A percentile compares a stretch with the other conserved stretches of the same genome.
Conservation (phyloP, 2,329 filamentous ascomycete species). For the Lanzia echinophila region DNA sequence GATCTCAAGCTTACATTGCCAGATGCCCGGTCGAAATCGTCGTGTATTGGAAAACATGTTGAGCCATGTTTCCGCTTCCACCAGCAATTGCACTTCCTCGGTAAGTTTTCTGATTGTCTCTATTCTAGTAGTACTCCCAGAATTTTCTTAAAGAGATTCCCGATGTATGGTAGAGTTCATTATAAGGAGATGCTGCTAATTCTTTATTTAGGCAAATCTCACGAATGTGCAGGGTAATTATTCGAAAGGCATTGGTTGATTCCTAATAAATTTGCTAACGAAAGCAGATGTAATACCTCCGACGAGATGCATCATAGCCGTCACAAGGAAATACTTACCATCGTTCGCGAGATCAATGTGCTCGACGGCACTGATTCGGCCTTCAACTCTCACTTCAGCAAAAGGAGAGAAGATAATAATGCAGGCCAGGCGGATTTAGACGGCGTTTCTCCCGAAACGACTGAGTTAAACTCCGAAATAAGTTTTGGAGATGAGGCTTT, state of each 20-base stretch:
- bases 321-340: constrained; percentile 27
- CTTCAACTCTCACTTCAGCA: constrained; percentile 1
- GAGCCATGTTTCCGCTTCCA: constrained; percentile 31
- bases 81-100: constrained; percentile 30
- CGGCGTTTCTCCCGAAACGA: constrained; percentile 5
- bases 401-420: background rate
- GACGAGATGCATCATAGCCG: constrained; percentile 29
- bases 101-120: constrained; percentile 14
- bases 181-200: background rate
- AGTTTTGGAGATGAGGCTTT: constrained; percentile 9
- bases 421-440: background rate
- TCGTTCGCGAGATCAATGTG: constrained; percentile 21
- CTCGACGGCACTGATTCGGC: constrained; percentile 15
- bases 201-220: constrained; percentile 22
- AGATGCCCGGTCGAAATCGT: constrained; percentile 27
- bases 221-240: constrained; percentile 27
- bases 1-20: background rate
- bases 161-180: too few species aligned
- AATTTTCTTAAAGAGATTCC: too few species aligned
- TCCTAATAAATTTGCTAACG: constrained; percentile 5
- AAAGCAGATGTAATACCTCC: constrained; percentile 25
- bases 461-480: constrained; percentile 19
- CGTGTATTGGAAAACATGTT: constrained; percentile 30
- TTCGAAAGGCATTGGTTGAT: background rate
- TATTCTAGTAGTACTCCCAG: background rate